A percentile compares a stretch with the other conserved stretches of the same genome.
These are phyloP conservation scores for Colletotrichum theobromicola DNA, from an alignment of 2,329 filamentous ascomycete genomes.

Conservation along the genomic window DNA sequence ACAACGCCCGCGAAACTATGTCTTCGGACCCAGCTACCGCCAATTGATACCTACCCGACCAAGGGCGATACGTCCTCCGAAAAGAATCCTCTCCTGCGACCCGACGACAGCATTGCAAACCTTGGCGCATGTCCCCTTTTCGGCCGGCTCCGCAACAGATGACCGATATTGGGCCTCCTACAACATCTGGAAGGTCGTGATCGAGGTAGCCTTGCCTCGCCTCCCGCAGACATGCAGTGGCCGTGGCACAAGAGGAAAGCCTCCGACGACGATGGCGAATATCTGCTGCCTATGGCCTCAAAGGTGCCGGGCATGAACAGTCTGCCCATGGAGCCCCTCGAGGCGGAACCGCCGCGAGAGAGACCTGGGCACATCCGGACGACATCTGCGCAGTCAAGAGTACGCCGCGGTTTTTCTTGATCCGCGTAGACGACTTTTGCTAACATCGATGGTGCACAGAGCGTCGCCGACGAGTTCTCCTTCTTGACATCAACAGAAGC, in stretches of 20 bases:
- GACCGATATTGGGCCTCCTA: constrained; percentile 3
- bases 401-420: constrained; percentile 35
- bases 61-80: constrained; percentile 2
- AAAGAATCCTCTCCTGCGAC: not conserved
- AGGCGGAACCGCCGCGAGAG: constrained; percentile 37
- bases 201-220: constrained; percentile 7
- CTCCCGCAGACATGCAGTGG: constrained; percentile 37
- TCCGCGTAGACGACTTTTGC: not conserved
- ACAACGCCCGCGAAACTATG: constrained; percentile 15
- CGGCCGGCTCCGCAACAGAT: constrained; percentile 11
- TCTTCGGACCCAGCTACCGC: not conserved
- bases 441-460: constrained; percentile 36
- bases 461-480: constrained; percentile 64
- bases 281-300: constrained; percentile 38
- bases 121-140: constrained; percentile 20
- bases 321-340: constrained; percentile 28
- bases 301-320: constrained; percentile 35
- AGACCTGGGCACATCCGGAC: constrained; percentile 47
- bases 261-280: constrained; percentile 31
- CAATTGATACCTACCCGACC: constrained; percentile 14
- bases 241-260: constrained; percentile 37
- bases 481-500: constrained; percentile 79
- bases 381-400: constrained; percentile 61
- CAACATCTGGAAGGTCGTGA: constrained; percentile 18
- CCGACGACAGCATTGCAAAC: constrained; percentile 1